phyloP scores from a whole-genome alignment of 169 alveolate genomes.

The Plasmodium ovale region DNA sequence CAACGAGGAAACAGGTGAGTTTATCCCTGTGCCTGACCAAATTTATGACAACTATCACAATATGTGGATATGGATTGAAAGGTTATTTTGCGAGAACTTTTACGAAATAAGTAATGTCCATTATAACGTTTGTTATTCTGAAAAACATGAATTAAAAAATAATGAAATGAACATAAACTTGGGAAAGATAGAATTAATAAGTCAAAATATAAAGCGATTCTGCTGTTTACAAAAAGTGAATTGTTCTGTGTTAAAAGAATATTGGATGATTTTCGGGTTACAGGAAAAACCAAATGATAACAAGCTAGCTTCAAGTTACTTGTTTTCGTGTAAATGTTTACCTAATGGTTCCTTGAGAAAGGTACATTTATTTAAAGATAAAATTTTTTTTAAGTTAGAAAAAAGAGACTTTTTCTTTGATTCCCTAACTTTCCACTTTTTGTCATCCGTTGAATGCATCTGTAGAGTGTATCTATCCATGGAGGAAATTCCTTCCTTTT shows the following conservation, averaged over 20 bases:
- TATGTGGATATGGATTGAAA: constrained; percentile 73
- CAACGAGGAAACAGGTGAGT: neutral
- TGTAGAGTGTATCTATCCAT: constrained; percentile 29
- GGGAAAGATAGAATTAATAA: constrained; percentile 57
- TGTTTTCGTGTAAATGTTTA: neutral
- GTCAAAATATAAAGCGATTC: constrained; percentile 47
- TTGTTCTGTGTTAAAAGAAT: constrained; percentile 33
- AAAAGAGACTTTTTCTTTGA: constrained; percentile 29
- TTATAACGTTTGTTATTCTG: neutral
- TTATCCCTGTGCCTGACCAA: constrained; percentile 13
- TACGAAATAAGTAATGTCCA: constrained; percentile 52
- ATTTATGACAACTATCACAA: constrained; percentile 61
- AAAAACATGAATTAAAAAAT: neutral
- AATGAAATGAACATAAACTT: constrained; percentile 14
- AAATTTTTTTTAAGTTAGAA: constrained; percentile 28
- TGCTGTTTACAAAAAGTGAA: constrained; percentile 46
- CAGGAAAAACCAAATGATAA: neutral
- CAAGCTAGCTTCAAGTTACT: neutral
- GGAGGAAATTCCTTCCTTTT: constrained; percentile 59
- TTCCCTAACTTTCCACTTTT: constrained; percentile 28
- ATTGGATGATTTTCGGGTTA: constrained; percentile 51
- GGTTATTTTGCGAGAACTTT: constrained; percentile 43
- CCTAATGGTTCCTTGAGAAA: constrained; percentile 1
- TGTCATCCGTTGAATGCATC: constrained; percentile 37
- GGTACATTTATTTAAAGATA: constrained; percentile 15